Evolutionary conservation across 2,329 filamentous ascomycete genomes (phyloP).

Genomic region (Penicillium sp.): DNA sequence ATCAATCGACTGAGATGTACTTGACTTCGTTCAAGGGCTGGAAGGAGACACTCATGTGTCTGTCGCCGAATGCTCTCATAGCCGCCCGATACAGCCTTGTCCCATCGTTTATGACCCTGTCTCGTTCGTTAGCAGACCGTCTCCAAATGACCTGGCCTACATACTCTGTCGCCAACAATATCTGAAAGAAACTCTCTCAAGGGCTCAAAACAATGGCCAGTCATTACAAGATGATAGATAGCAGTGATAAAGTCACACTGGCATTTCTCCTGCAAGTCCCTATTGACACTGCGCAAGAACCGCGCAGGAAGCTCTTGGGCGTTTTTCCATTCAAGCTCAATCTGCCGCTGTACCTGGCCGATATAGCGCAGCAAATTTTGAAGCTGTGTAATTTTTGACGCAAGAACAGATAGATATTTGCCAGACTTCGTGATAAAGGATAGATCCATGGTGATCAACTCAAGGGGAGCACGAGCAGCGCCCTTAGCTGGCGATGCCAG

Average conservation of each 20-base stretch:
- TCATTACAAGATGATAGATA: constrained; percentile 79
- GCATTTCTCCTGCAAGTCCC: constrained; percentile 67
- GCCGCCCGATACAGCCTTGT: constrained; percentile 76
- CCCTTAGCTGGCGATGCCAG: constrained; percentile 49
- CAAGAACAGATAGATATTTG: constrained; percentile 77
- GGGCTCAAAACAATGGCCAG: constrained; percentile 72
- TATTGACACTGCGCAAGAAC: constrained; percentile 76
- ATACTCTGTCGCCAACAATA: constrained; percentile 72
- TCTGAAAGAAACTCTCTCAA: constrained; percentile 88
- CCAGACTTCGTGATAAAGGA: constrained; percentile 73
- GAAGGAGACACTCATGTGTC: constrained; percentile 83
- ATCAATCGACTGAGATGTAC: constrained; percentile 79
- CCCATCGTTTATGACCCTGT: constrained; percentile 91
- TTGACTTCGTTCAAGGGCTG: constrained; percentile 77
- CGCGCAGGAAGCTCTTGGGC: constrained; percentile 73
- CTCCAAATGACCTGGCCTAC: constrained; percentile 24
- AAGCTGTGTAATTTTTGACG: constrained; percentile 81
- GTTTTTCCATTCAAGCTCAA: constrained; percentile 79
- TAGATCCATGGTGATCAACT: constrained; percentile 77
- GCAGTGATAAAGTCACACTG: constrained; percentile 69
- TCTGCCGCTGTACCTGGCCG: constrained; percentile 73
- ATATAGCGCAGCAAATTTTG: constrained; percentile 86
- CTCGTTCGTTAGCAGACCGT: constrained; percentile 6
- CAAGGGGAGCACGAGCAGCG: constrained; percentile 45
- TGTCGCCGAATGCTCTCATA: constrained; percentile 75